Conservation (phyloP, 345 rosid species). For the Rhodamnia rubescens region DNA sequence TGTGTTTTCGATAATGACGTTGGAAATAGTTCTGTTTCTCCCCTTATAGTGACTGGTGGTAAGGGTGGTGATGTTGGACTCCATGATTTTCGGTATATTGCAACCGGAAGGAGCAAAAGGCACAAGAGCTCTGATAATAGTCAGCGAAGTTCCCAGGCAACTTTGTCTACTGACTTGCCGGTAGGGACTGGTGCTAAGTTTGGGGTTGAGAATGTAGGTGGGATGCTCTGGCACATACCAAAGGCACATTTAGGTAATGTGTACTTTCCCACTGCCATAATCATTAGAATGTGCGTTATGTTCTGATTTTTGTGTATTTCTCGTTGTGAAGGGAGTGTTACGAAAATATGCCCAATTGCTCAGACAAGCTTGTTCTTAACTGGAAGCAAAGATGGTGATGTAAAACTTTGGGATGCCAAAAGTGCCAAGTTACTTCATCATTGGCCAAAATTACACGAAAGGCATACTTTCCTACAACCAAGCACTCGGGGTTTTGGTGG, state of each 20-base stretch:
- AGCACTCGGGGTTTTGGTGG: conserved; percentile 83
- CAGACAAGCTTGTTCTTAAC: conserved; percentile 82
- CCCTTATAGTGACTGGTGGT: conserved; percentile 87
- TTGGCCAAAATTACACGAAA: conserved; percentile 89
- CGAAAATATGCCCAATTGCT: conserved; percentile 70
- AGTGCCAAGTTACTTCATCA: conserved; percentile 63
- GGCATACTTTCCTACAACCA: conserved; percentile 73
- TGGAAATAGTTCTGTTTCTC: conserved; percentile 87
- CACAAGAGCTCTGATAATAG: conserved; percentile 30
- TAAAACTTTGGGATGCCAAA: conserved; percentile 96
- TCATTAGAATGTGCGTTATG: neutral
- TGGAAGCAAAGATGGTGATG: conserved; percentile 97
- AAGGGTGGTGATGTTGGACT: conserved; percentile 84
- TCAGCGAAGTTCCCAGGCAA: conserved; percentile 18
- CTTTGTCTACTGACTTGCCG: conserved; percentile 17
- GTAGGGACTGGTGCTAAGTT: conserved; percentile 19
- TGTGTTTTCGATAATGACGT: conserved; percentile 81
- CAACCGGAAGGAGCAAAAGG: conserved; percentile 73
- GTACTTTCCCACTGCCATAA: neutral
- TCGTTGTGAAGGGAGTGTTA: conserved; percentile 59
- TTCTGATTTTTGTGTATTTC: neutral
- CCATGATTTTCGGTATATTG: conserved; percentile 88
- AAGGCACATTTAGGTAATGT: conserved; percentile 82
- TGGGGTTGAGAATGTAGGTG: conserved; percentile 47
- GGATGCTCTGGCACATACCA: conserved; percentile 97